These are phyloP conservation scores for Cinnamomum chago DNA, from an alignment of 164 flowering plant species.

Conservation along the genomic window DNA sequence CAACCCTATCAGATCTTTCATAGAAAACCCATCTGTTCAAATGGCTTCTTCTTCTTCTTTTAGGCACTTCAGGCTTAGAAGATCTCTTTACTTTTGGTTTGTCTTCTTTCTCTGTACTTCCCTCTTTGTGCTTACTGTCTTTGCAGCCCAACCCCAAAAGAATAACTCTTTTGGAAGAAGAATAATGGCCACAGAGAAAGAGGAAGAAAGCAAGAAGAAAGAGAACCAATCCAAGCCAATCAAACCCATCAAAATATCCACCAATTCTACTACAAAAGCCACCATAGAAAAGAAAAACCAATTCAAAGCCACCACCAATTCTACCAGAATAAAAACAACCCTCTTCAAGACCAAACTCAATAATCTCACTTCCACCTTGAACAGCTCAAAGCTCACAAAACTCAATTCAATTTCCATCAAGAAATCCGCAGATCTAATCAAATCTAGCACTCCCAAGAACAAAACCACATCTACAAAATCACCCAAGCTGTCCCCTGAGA, in stretches of 20 bases:
- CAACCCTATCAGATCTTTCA: conserved; percentile 4
- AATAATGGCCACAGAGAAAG: conserved; percentile 2
- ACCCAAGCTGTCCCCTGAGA: conserved; percentile 3
- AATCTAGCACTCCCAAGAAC: conserved; percentile 39
- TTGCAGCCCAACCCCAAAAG: conserved; percentile 11
- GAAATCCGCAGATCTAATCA: conserved; percentile 51
- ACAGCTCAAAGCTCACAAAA: conserved; percentile 17
- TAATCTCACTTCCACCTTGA: conserved; percentile 53
- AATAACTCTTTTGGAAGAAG: conserved; percentile 11
- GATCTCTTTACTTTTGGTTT: conserved; percentile 9
- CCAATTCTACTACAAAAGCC: conserved; percentile 9
- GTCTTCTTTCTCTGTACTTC: conserved; percentile 18
- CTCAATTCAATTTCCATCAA: conserved; percentile 22
- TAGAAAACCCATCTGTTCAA: conserved; percentile 6
- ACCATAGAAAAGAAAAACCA: conserved; percentile 2
- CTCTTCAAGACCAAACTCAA: conserved; percentile 30
- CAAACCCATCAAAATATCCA: conserved; percentile 2
- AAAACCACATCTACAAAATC: conserved; percentile 34
- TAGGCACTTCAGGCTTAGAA: conserved; percentile 9
- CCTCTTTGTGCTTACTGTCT: conserved; percentile 7
- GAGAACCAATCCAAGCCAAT: not conserved
- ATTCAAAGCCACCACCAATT: conserved; percentile 20
- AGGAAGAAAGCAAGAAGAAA: conserved; percentile 18
- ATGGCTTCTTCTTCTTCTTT: conserved; percentile 16
- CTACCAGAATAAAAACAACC: conserved; percentile 12